Conservation (phyloP, 2,329 filamentous ascomycete genomes). For the Curvularia lunata region DNA sequence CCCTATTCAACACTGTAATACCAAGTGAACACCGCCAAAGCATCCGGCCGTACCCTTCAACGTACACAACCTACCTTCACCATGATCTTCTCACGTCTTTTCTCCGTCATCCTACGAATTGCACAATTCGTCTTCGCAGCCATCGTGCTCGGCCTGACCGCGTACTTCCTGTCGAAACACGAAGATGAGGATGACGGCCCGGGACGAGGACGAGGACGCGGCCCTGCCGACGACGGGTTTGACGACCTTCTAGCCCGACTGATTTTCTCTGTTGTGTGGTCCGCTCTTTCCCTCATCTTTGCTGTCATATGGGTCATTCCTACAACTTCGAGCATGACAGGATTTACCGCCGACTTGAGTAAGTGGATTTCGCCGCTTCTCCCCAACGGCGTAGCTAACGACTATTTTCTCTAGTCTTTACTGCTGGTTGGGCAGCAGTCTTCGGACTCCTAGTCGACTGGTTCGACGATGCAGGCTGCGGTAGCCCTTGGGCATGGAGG, state of each 20-base stretch:
- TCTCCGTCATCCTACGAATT: constrained; percentile 65
- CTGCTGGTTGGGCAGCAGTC: constrained; percentile 68
- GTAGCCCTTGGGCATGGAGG: constrained; percentile 58
- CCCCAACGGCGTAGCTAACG: neutral
- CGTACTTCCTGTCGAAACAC: constrained; percentile 31
- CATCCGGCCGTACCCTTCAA: neutral
- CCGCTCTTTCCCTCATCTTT: constrained; percentile 72
- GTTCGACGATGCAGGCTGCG: constrained; percentile 34
- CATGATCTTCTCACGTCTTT: constrained; percentile 54
- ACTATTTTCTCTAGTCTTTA: constrained; percentile 56
- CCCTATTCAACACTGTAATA: neutral
- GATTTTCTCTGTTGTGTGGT: constrained; percentile 77
- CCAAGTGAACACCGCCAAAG: neutral
- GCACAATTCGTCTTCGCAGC: constrained; percentile 72
- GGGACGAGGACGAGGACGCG: constrained; percentile 27
- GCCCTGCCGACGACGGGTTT: constrained; percentile 39
- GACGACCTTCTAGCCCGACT: constrained; percentile 67
- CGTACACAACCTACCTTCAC: constrained; percentile 7
- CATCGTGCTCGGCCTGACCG: constrained; percentile 54
- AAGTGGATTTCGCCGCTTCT: neutral
- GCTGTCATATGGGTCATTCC: constrained; percentile 75
- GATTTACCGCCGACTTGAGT: constrained; percentile 72
- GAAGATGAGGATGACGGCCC: neutral
- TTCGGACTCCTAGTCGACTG: constrained; percentile 51
- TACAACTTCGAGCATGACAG: constrained; percentile 69